Evolutionary conservation across 2,329 filamentous ascomycete genomes (phyloP), one percentile per base, ranked within the genome.

Genomic region (Hortaea werneckii): DNA sequence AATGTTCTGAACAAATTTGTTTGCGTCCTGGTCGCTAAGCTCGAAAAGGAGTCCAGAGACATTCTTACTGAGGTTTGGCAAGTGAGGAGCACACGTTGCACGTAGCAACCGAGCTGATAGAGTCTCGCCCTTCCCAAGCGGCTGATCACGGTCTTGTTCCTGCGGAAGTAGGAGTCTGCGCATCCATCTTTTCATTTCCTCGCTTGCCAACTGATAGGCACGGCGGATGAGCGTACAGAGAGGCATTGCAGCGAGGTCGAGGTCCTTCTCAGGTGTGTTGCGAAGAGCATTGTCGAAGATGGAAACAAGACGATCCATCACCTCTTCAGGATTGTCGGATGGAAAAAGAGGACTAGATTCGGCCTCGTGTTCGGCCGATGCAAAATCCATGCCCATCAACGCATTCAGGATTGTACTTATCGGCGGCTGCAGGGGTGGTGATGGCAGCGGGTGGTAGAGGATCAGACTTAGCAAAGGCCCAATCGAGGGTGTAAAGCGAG

Each of bases 31-130:
- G 52, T 83, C 83, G 0, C 88, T 95, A 28, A 96, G 74, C 53
- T 94, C 85, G 62, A 94, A 98, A 50, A 95, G 77, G 26, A 98
- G 73, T 29, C 82, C 75, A 0, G 85, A 85, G 43, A 94, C 83
- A 12, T 79, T 78, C 40, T 85, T 80, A 12, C 87, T 79, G 3
- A 95, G 70, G 35, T 82, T 80, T 0, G 86, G 79, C 0, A 85
- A 77, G 38, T 79, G 66, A 0, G 88, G 77, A 10, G 85, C 86
- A 5, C 82, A 86, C 2, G 85, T 87, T 37, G 92, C 78, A 45
- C 80, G 79, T 42, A 98, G 75, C 1, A 98, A 71, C 49, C 80
- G 79, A 2, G 87, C 83, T 1, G 90, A 76, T 0, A 96, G 70
- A 0, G 82, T 85, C 28, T 81, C 73, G 6, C 83, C 83, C 50